Evolutionary conservation across 768 basidiomycete species (phyloP).

Genomic region (Hygrophorus russula): DNA sequence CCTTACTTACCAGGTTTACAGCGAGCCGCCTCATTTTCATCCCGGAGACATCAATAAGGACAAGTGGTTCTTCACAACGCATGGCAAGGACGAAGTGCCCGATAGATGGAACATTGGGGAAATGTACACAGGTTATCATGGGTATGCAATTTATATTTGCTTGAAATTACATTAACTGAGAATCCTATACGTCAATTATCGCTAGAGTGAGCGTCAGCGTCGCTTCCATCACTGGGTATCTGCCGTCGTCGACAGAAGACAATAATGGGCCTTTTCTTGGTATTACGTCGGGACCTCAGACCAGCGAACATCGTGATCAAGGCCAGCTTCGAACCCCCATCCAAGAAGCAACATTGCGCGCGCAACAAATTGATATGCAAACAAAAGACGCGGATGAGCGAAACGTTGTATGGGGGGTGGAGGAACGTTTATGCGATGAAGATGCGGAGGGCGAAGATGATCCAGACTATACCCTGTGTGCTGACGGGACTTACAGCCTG

Average conservation of each 20-base stretch:
- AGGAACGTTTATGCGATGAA: constrained; percentile 28
- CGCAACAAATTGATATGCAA: constrained; percentile 49
- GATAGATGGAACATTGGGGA: constrained; percentile 62
- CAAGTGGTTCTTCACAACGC: constrained; percentile 76
- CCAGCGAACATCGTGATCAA: constrained; percentile 16
- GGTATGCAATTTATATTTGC: constrained; percentile 26
- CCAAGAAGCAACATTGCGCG: constrained; percentile 43
- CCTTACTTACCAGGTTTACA: too few relatives aligned
- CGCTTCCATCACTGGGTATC: constrained; percentile 60
- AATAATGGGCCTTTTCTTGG: constrained; percentile 48
- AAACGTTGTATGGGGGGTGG: constrained; percentile 55
- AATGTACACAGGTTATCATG: constrained; percentile 63
- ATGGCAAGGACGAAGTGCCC: constrained; percentile 58
- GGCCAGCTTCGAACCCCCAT: constrained; percentile 34
- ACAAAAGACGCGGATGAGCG: constrained; percentile 48
- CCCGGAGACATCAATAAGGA: constrained; percentile 62
- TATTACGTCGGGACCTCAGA: constrained; percentile 21
- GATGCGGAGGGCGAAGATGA: constrained; percentile 58
- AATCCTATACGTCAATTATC: constrained; percentile 1
- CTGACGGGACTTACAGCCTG: constrained; percentile 25
- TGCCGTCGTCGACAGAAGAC: constrained; percentile 53
- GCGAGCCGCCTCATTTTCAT: constrained; percentile 69
- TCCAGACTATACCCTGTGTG: constrained; percentile 26
- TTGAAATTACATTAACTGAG: neutral
- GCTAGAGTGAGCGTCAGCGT: constrained; percentile 59